Evolutionary conservation across 1,284 basidiomycete species (phyloP), one percentile per base, ranked within the genome.

Genomic region (Exobasidium rhododendri): DNA sequence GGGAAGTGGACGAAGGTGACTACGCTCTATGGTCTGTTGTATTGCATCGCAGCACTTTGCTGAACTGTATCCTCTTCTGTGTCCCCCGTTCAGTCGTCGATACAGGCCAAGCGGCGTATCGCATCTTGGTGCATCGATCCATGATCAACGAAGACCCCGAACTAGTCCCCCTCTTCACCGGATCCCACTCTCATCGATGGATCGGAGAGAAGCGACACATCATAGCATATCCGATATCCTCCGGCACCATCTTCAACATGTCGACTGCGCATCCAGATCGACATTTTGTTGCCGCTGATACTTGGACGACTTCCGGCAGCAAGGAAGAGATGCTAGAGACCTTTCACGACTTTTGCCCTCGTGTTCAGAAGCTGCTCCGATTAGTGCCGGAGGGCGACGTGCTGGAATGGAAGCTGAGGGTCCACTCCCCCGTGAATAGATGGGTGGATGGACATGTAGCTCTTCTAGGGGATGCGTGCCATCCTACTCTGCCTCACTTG

Each of bases 71-170:
- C n/a, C n/a, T n/a, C n/a, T n/a, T n/a, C n/a, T n/a, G n/a, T n/a
- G n/a, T n/a, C n/a, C n/a, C n/a, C n/a, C n/a, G n/a, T n/a, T n/a
- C n/a, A 73, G 78, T 79, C 31, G 75, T 74, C 60, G 80, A 80
- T 64, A 81, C 80, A 0, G 81, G 81, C 13, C 79, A 81, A 67
- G 81, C 81, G 1, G 80, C 80, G 0, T 82, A 82, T 68, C 80
- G 81, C 11, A 79, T 82, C 59, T 66, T 81, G 44, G 68, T 82
- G 7, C 69, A 69, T 31, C 67, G 80, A 24, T 61, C 68, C 0
- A 69, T 71, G 45, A 74, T 81, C 60, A 67, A 74, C 28, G 68
- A 79, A 45, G 79, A 81, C 61, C 79, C 80, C 11, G 78, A 82
- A 55, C 71, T 82, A 17, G 58, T 80, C 2, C 72, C 70, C 22